These are phyloP conservation scores for Aureobasidium sp. DNA, from an alignment of 2,329 filamentous ascomycete species.

Conservation along the genomic window DNA sequence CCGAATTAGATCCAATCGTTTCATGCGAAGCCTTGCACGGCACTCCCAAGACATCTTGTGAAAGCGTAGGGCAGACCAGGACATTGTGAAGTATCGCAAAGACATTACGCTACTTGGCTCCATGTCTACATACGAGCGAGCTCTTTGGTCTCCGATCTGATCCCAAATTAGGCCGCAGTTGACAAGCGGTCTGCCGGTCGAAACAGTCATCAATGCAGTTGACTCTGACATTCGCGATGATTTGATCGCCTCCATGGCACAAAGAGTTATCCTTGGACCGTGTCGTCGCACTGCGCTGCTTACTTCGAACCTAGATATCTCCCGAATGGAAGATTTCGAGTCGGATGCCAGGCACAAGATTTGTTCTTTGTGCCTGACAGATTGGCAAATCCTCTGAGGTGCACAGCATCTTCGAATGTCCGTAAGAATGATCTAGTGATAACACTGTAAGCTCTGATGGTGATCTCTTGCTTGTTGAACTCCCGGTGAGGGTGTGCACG, in stretches of 20 bases:
- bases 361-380: conserved; percentile 5
- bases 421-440: neutral
- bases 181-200: neutral
- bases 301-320: neutral
- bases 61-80: neutral
- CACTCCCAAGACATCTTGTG: neutral
- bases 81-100: neutral
- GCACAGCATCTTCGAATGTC: neutral
- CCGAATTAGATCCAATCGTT: neutral
- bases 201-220: neutral
- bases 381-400: neutral
- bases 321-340: neutral
- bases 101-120: neutral
- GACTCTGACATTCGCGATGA: neutral
- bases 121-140: neutral
- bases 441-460: neutral
- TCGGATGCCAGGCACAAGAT: conserved; percentile 5
- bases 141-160: neutral
- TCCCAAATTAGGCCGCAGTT: neutral
- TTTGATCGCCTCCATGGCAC: neutral
- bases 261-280: neutral
- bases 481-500: neutral
- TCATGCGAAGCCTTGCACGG: neutral
- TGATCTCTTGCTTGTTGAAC: neutral
- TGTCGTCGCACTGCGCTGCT: conserved; percentile 1